Evolutionary conservation across 2,329 filamentous ascomycete genomes (phyloP).

Genomic region (Clarireedia paspali): DNA sequence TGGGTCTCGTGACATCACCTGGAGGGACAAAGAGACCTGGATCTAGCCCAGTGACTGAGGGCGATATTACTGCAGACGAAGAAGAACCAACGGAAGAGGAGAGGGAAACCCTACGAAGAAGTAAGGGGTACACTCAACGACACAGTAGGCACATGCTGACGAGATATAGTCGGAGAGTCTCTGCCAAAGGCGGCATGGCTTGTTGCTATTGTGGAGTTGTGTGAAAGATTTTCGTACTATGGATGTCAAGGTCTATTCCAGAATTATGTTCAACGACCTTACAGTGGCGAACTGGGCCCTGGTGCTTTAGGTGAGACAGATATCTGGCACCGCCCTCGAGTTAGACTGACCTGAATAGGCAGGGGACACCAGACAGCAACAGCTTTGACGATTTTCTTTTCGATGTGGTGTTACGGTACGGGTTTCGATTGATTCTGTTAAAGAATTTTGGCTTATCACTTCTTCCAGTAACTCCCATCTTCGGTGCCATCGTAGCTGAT

Average conservation of each 20-base stretch:
- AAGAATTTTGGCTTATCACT: background rate
- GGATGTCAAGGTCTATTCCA: conserved; percentile 53
- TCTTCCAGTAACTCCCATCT: conserved; percentile 25
- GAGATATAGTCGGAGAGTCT: conserved; percentile 1
- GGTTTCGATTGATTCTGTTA: background rate
- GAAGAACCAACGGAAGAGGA: background rate
- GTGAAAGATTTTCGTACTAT: conserved; percentile 48
- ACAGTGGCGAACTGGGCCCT: conserved; percentile 17
- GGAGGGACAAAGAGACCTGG: background rate
- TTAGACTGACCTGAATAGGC: conserved; percentile 23
- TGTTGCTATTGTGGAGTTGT: conserved; percentile 4
- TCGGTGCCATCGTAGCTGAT: conserved; percentile 41
- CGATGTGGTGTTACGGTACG: conserved; percentile 42
- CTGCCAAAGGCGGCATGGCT: conserved; percentile 7
- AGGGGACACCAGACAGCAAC: conserved; percentile 48
- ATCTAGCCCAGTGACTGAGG: background rate
- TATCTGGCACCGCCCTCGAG: no score
- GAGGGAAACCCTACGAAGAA: background rate
- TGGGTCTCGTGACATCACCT: background rate
- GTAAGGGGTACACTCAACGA: background rate
- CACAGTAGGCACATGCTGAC: background rate
- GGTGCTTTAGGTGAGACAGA: conserved; percentile 36
- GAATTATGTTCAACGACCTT: conserved; percentile 50
- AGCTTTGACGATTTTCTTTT: conserved; percentile 43
- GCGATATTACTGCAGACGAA: background rate